phyloP scores from a whole-genome alignment of 192 early-diverging fungal species.

The Rhizoclosmatium sp. region DNA sequence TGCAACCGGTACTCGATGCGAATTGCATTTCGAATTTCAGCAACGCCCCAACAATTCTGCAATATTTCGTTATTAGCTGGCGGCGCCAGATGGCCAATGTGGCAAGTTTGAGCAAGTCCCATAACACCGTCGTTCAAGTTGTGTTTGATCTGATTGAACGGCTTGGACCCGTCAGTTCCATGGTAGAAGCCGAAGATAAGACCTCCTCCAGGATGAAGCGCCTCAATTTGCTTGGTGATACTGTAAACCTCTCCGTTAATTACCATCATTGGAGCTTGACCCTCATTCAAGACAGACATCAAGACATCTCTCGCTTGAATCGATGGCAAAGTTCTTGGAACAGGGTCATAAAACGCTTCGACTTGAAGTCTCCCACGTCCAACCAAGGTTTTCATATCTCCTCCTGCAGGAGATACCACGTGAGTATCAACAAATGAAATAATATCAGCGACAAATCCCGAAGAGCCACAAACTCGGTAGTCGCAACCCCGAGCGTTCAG shows the following conservation, averaged over 20 bases:
- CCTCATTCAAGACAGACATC: not conserved
- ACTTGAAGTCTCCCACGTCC: not conserved
- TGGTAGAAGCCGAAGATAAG: not conserved
- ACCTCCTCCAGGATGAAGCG: not conserved
- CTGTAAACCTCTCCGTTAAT: not conserved
- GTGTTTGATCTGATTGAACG: not conserved
- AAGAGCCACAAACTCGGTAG: not conserved
- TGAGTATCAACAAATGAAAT: not conserved
- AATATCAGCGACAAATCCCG: not conserved
- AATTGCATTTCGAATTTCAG: slow-evolving; percentile 2
- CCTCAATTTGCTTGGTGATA: not conserved
- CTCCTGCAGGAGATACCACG: not conserved
- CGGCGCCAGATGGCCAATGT: not conserved
- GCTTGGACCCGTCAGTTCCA: not conserved
- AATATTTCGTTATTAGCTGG: not conserved
- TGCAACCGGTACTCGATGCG: not conserved
- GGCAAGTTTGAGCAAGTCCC: not conserved
- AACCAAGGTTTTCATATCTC: not conserved
- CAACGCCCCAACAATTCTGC: not conserved
- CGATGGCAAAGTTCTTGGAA: not conserved
- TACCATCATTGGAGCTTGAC: not conserved
- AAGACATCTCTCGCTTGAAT: not conserved
- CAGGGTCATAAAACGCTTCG: not conserved
- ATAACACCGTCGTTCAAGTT: not conserved
- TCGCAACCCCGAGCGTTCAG: not conserved